Evolutionary conservation across 1,284 basidiomycete species (phyloP).

Genomic region (Malassezia globosa): DNA sequence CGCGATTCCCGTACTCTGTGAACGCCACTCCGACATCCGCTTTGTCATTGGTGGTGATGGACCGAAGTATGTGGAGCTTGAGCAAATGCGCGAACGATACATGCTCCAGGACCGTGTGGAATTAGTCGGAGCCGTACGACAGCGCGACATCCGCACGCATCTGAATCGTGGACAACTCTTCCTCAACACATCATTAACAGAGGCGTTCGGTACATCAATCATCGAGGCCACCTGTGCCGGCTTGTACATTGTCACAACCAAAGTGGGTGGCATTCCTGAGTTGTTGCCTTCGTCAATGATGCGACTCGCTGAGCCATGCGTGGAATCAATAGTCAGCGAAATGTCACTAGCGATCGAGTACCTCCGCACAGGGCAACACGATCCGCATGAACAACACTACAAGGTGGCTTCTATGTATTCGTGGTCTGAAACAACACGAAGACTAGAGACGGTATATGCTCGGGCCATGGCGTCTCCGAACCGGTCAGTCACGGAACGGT

Average conservation of each 20-base stretch:
- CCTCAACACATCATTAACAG: constrained; percentile 88
- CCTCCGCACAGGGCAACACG: constrained; percentile 60
- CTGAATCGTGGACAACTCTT: constrained; percentile 75
- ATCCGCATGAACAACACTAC: constrained; percentile 66
- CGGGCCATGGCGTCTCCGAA: constrained; percentile 53
- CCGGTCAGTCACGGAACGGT: constrained; percentile 21
- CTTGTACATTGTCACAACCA: constrained; percentile 83
- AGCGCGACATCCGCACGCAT: constrained; percentile 71
- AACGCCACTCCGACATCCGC: constrained; percentile 66
- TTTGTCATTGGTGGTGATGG: constrained; percentile 87
- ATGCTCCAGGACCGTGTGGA: constrained; percentile 79
- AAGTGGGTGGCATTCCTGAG: constrained; percentile 90
- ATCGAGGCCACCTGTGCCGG: constrained; percentile 92
- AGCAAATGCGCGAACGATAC: constrained; percentile 89
- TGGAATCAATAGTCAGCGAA: constrained; percentile 68
- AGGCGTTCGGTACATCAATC: constrained; percentile 90
- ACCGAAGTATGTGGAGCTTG: constrained; percentile 83
- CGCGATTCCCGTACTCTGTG: constrained; percentile 78
- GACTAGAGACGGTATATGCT: constrained; percentile 74
- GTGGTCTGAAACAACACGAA: constrained; percentile 67
- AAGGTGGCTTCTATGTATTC: constrained; percentile 72
- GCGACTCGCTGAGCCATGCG: constrained; percentile 80
- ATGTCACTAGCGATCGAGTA: constrained; percentile 67
- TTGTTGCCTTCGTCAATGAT: constrained; percentile 87
- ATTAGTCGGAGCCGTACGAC: constrained; percentile 69